phyloP scores from a whole-genome alignment of 2,329 filamentous ascomycete genomes.

The Alternaria sp. region DNA sequence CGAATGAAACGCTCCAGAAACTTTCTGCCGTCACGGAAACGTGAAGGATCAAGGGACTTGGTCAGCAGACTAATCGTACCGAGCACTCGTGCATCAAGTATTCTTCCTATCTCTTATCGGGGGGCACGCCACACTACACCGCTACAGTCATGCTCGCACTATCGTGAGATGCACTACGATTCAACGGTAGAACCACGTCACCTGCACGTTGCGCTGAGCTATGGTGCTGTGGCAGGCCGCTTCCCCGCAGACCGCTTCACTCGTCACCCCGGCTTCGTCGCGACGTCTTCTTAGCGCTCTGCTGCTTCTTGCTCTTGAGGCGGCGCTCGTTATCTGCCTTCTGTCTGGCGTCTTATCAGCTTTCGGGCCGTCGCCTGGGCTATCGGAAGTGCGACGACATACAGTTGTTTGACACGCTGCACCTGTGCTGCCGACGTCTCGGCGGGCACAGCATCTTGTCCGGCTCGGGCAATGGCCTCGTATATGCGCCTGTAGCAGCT shows the following conservation, averaged over 20 bases:
- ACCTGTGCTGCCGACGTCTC: slow-evolving; percentile 64
- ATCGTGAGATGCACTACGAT: slow-evolving; percentile 19
- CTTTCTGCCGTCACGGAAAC: slow-evolving; percentile 29
- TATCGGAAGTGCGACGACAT: slow-evolving; percentile 51
- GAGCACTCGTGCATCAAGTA: slow-evolving; percentile 26
- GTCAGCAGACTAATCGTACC: slow-evolving; percentile 18
- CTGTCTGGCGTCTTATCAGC: slow-evolving; percentile 52
- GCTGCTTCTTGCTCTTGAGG: slow-evolving; percentile 64
- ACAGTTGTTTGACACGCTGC: slow-evolving; percentile 62
- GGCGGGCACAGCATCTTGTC: slow-evolving; percentile 60
- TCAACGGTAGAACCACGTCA: slow-evolving; percentile 26
- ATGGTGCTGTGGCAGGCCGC: slow-evolving; percentile 8
- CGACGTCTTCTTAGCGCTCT: slow-evolving; percentile 66
- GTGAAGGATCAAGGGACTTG: slow-evolving; percentile 17
- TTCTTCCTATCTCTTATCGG: slow-evolving; percentile 20
- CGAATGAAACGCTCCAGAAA: slow-evolving; percentile 37
- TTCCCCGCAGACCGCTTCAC: slow-evolving; percentile 29
- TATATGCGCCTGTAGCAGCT: slow-evolving; percentile 65
- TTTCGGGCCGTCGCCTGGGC: slow-evolving; percentile 18
- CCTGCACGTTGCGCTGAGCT: slow-evolving; percentile 12
- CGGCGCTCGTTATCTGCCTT: slow-evolving; percentile 64
- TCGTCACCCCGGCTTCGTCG: slow-evolving; percentile 52
- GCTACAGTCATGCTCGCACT: slow-evolving; percentile 22
- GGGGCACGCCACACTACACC: slow-evolving; percentile 25
- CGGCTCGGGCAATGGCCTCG: slow-evolving; percentile 60